Evolutionary conservation across 345 rosid genomes (phyloP).

Genomic region (Corchorus olitorius): DNA sequence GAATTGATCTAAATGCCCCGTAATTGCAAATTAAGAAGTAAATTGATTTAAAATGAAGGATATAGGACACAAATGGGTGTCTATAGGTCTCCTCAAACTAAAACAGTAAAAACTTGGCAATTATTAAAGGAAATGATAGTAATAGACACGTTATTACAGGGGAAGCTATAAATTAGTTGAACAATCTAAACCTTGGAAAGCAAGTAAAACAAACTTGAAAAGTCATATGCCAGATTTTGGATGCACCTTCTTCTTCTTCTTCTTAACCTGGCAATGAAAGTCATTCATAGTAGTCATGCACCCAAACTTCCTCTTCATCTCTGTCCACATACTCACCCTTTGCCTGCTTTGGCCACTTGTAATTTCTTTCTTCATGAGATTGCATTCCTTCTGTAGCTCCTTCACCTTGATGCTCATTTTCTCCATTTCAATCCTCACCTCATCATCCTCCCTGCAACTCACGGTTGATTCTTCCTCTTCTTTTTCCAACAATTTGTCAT

Average conservation of each 20-base stretch:
- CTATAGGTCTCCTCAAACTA: too few species aligned
- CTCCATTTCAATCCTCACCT: conserved; percentile 46
- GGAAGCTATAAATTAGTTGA: too few species aligned
- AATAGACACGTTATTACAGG: too few species aligned
- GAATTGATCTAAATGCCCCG: too few species aligned
- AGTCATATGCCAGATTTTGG: conserved; percentile 26
- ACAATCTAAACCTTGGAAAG: too few species aligned
- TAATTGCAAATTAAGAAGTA: too few species aligned
- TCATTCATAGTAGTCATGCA: conserved; percentile 55
- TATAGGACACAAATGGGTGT: too few species aligned
- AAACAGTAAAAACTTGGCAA: too few species aligned
- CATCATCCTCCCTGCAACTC: conserved; percentile 32
- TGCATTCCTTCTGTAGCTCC: conserved; percentile 57
- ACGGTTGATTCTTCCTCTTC: conserved; percentile 24
- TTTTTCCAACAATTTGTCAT: conserved; percentile 24
- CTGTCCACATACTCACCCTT: conserved; percentile 57
- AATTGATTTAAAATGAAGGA: too few species aligned
- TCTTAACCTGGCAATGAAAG: conserved; percentile 46
- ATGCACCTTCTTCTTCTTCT: conserved; percentile 66
- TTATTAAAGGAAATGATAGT: too few species aligned
- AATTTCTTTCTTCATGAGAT: conserved; percentile 54
- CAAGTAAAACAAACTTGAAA: not conserved
- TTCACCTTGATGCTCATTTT: conserved; percentile 64
- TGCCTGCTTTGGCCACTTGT: conserved; percentile 34
- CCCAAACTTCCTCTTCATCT: conserved; percentile 88